Base-by-base conservation (phyloP, 352 stramenopile species). In the Discostella stelligera region DNA sequence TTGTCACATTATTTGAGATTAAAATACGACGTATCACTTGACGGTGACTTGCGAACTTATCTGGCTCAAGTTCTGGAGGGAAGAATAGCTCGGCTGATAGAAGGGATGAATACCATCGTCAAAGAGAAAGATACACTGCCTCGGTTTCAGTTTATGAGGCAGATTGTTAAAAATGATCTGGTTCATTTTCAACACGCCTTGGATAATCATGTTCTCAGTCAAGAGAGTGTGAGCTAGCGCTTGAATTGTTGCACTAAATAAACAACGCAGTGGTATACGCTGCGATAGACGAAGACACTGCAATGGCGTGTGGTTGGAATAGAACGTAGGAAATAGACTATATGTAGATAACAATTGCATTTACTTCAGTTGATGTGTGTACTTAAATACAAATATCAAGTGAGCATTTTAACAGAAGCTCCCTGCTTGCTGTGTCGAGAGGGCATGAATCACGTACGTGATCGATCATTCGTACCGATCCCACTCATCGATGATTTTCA, bases 141-240 rank as follows among this genome's bases (percentile, higher is more conserved):
- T 46, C 41, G 55, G 44, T 11, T 55, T 14, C n/a, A 16, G 9
- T 74, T 39, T 20, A 79, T 73, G 71, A 20, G 16, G 18, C 39
- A 62, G 32, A 66, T 79, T 21, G 41, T 68, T 14, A 50, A 53
- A 30, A 48, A 41, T 13, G 71, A 79, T 64, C 56, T 79, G 1
- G 11, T 52, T 23, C 44, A 74, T 72, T 79, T 73, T 64, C 62
- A 65, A 46, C 20, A 46, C 59, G 63, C 63, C n/a, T 68, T 79
- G 30, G 52, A 71, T 10, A 25, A 44, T 44, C 13, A 44, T 44
- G 37, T 44, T 10, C 37, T 10, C 37, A 44, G 7, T 3, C 7
- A 8, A 44, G 13, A 8, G 37, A 44, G 11, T 3, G 37, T 10
- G 7, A 44, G n/a, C n/a, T n/a, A n/a, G n/a, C n/a, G n/a, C n/a